phyloP scores from a whole-genome alignment of 106 monocot genomes.

The Cymbidium sinense region DNA sequence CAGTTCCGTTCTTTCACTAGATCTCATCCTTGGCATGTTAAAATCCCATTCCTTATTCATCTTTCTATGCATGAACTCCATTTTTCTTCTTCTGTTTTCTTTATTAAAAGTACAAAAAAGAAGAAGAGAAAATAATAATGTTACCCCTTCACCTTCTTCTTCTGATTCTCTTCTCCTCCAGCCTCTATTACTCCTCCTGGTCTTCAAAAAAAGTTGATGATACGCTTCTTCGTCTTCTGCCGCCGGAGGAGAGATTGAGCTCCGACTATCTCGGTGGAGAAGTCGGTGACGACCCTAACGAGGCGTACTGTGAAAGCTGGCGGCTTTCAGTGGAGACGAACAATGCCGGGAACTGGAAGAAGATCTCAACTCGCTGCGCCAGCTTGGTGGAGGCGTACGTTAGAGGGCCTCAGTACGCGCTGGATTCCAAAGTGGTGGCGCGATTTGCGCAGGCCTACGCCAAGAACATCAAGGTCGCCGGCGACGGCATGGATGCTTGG shows the following conservation, averaged over 20 bases:
- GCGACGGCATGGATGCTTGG: constrained; percentile 38
- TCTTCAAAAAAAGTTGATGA: not conserved
- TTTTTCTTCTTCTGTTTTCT: not conserved
- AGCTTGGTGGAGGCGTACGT: constrained; percentile 23
- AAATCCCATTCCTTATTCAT: not conserved
- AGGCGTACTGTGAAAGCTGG: constrained; percentile 34
- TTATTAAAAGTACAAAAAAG: not conserved
- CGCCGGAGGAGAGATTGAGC: not conserved
- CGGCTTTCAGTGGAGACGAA: constrained; percentile 32
- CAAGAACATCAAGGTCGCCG: constrained; percentile 9
- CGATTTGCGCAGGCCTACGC: constrained; percentile 22
- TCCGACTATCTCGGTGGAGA: not conserved
- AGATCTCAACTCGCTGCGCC: constrained; percentile 17
- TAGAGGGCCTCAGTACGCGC: constrained; percentile 22
- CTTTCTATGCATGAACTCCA: not conserved
- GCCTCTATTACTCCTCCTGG: not conserved
- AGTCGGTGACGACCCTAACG: not conserved
- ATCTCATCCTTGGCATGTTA: not conserved
- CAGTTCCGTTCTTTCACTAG: not conserved
- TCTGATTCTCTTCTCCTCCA: not conserved
- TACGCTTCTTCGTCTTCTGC: not conserved
- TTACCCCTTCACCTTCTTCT: not conserved
- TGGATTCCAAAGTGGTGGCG: constrained; percentile 28
- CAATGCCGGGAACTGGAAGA: constrained; percentile 26
- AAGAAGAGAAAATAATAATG: not conserved